Evolutionary conservation across 1,284 basidiomycete genomes (phyloP).

Genomic region (Apiotrichum akiyoshidainum): DNA sequence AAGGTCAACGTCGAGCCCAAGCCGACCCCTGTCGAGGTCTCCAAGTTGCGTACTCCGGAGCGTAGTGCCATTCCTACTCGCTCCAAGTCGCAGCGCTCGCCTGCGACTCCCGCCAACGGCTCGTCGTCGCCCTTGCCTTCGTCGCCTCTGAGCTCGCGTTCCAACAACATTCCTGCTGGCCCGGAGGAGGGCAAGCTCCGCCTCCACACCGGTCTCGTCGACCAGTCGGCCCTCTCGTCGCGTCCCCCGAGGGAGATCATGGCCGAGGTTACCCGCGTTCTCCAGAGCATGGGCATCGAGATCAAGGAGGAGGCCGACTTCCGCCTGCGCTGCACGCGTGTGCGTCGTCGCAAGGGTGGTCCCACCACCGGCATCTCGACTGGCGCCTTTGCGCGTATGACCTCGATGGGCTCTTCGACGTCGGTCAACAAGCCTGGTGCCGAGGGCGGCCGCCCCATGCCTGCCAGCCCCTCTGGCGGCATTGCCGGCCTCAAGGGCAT

Average conservation of each 20-base stretch:
- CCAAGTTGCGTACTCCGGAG: not conserved
- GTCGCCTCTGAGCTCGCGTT: conserved; percentile 1
- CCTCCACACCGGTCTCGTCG: conserved; percentile 87
- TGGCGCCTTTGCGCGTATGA: conserved; percentile 52
- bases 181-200: conserved; percentile 63
- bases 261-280: conserved; percentile 71
- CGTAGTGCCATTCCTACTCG: conserved; percentile 4
- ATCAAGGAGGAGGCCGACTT: conserved; percentile 81
- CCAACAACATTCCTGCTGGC: not conserved
- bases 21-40: conserved; percentile 18
- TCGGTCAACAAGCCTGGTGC: conserved; percentile 64
- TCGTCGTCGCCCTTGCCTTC: not conserved
- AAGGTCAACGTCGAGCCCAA: conserved; percentile 33
- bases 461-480: conserved; percentile 63
- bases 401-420: conserved; percentile 65
- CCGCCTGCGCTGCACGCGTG: conserved; percentile 76
- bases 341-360: conserved; percentile 64
- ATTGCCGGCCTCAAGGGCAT: conserved; percentile 73
- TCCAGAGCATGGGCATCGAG: conserved; percentile 87
- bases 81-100: conserved; percentile 15
- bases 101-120: not conserved
- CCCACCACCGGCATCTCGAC: conserved; percentile 42
- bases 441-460: conserved; percentile 63
- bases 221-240: conserved; percentile 85
- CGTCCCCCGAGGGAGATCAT: conserved; percentile 81